phyloP scores from a whole-genome alignment of 169 alveolate species.

The Plasmodium malariae region DNA sequence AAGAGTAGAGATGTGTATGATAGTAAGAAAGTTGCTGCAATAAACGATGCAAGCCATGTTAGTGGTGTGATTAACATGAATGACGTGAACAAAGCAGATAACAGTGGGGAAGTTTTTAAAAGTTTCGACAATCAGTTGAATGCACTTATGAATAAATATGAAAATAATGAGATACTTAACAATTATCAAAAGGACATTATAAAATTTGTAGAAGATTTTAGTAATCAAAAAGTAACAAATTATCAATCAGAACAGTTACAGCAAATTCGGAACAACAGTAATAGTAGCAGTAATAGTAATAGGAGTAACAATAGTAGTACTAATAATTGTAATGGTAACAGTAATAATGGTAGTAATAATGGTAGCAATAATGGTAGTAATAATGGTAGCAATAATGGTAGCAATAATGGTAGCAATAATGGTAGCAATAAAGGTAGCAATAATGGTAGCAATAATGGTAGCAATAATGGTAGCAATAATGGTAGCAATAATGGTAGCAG shows the following conservation, averaged over 20 bases:
- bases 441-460: no score
- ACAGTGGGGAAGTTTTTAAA: not conserved
- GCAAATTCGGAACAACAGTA: no score
- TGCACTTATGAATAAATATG: conserved; percentile 25
- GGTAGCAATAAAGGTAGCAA: no score
- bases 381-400: not conserved
- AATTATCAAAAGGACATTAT: conserved; percentile 7
- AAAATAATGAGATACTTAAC: conserved; percentile 4
- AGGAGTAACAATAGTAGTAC: no score
- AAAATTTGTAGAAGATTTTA: conserved; percentile 19
- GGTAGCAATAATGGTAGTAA: no score
- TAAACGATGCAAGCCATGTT: not conserved
- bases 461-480: not conserved
- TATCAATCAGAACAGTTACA: not conserved
- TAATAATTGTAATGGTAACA: not conserved
- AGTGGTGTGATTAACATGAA: not conserved
- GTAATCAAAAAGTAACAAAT: not conserved
- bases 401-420: not conserved
- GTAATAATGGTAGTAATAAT: not conserved
- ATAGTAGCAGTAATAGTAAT: no score
- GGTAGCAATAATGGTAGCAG: not conserved
- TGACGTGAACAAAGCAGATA: not conserved
- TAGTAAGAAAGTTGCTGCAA: not conserved
- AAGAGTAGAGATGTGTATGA: conserved; percentile 1
- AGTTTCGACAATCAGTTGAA: conserved; percentile 14